Percentiles rank a stretch among this genome's conserved stretches.
Evolutionary conservation across 805 yeast species (phyloP).

Genomic region (Starmerella scarabaei): DNA sequence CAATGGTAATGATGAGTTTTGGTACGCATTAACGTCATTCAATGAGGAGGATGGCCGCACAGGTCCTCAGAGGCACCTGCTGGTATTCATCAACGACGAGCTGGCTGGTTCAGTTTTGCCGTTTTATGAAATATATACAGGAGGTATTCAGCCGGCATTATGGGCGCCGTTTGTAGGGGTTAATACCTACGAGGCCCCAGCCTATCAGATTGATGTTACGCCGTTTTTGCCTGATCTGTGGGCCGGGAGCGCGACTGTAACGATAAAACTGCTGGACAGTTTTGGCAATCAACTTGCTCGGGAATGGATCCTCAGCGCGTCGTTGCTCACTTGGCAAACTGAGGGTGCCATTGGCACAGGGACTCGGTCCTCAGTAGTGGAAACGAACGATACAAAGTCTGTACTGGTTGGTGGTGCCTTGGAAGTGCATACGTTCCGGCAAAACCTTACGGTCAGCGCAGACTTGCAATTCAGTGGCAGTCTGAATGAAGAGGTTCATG

Average conservation of each 20-base stretch:
- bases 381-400: slow-evolving; percentile 1
- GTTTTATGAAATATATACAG: slow-evolving; percentile 62
- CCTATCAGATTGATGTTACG: slow-evolving; percentile 55
- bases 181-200: slow-evolving; percentile 57
- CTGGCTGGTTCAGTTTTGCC: slow-evolving; percentile 52
- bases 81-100: slow-evolving; percentile 45
- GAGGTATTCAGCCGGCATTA: slow-evolving; percentile 64
- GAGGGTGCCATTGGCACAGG: slow-evolving; percentile 22
- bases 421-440: slow-evolving; percentile 2
- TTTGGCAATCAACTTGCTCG: slow-evolving; percentile 8
- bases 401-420: slow-evolving; percentile 2
- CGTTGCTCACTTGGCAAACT: slow-evolving; percentile 24
- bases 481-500: neutral
- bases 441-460: slow-evolving; percentile 2
- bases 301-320: slow-evolving; percentile 27
- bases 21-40: slow-evolving; percentile 38
- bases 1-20: slow-evolving; percentile 67
- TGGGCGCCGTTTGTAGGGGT: slow-evolving; percentile 72
- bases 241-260: slow-evolving; percentile 35
- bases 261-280: slow-evolving; percentile 35
- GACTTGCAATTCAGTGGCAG: slow-evolving; percentile 1
- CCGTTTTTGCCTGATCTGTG: slow-evolving; percentile 55
- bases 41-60: slow-evolving; percentile 1
- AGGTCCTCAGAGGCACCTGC: slow-evolving; percentile 36
- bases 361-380: neutral